These are phyloP conservation scores for Fomitopsis palustris DNA, from an alignment of 1,284 basidiomycete genomes.

Conservation along the genomic window DNA sequence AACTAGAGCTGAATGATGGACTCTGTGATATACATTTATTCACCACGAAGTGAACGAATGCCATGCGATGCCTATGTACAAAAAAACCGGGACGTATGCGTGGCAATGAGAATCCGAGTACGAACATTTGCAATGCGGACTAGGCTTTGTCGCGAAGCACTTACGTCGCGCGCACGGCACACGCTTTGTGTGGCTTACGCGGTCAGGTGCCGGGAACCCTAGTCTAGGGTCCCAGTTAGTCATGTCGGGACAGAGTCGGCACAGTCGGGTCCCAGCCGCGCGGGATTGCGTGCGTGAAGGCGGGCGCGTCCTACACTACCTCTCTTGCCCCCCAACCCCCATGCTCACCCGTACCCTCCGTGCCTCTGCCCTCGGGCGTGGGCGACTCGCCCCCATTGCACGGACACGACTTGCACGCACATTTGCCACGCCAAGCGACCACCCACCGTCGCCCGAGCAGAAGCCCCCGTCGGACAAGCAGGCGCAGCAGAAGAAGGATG, in stretches of 20 bases:
- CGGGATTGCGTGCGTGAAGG: constrained; percentile 7
- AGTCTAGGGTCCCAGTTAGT: constrained; percentile 21
- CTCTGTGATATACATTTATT: too few species aligned
- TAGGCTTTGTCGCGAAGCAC: too few species aligned
- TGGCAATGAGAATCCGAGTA: too few species aligned
- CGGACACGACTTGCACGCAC: constrained; percentile 32
- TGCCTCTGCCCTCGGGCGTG: constrained; percentile 33
- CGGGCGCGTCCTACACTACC: constrained; percentile 4
- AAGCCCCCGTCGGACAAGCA: constrained; percentile 28
- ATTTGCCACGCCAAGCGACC: constrained; percentile 41
- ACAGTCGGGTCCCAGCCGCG: background rate
- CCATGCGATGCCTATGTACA: too few species aligned
- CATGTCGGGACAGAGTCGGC: constrained; percentile 10
- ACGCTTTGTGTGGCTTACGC: too few species aligned
- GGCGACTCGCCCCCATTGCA: constrained; percentile 30
- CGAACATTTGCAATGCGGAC: too few species aligned
- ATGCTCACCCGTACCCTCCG: constrained; percentile 44
- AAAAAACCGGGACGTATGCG: too few species aligned
- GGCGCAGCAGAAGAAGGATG: constrained; percentile 24
- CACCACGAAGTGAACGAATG: too few species aligned
- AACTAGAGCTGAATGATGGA: too few species aligned
- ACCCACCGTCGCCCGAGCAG: constrained; percentile 25
- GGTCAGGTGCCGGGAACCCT: constrained; percentile 14
- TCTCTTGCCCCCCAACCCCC: constrained; percentile 13
- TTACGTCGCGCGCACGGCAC: too few species aligned